phyloP scores from a whole-genome alignment of 805 yeast species.

The Ogataea pilisensis region DNA sequence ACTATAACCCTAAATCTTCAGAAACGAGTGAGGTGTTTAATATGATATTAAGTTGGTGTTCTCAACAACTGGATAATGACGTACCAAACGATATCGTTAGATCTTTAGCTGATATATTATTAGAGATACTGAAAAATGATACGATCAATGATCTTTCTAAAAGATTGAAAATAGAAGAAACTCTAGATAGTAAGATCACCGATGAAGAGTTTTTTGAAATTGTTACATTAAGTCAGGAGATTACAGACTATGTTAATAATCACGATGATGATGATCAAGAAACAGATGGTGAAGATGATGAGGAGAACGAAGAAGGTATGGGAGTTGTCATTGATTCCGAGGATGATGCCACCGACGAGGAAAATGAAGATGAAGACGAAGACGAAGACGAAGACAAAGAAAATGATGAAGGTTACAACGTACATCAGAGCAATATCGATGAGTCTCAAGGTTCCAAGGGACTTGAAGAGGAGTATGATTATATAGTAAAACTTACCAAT shows the following conservation, averaged over 20 bases:
- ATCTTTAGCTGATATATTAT: slow-evolving; percentile 65
- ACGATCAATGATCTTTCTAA: slow-evolving; percentile 38
- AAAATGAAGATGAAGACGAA: slow-evolving; percentile 24
- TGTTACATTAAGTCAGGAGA: slow-evolving; percentile 37
- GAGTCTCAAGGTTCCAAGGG: no score
- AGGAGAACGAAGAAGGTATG: slow-evolving; percentile 27
- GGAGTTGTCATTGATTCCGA: slow-evolving; percentile 36
- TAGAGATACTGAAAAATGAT: slow-evolving; percentile 51
- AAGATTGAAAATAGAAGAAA: slow-evolving; percentile 46
- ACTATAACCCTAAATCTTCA: slow-evolving; percentile 60
- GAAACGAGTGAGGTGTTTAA: slow-evolving; percentile 51
- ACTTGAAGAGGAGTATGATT: slow-evolving; percentile 20
- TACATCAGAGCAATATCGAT: no score
- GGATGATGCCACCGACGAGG: slow-evolving; percentile 31
- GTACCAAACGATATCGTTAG: slow-evolving; percentile 68
- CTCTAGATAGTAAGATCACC: slow-evolving; percentile 39
- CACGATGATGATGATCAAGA: slow-evolving; percentile 22
- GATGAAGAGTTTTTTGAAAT: slow-evolving; percentile 46
- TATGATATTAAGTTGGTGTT: slow-evolving; percentile 56
- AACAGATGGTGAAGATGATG: not conserved
- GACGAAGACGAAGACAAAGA: slow-evolving; percentile 18
- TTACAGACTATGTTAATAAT: slow-evolving; percentile 43
- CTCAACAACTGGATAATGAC: slow-evolving; percentile 55
- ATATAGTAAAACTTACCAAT: slow-evolving; percentile 14
- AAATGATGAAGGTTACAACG: no score